Evolutionary conservation across 768 basidiomycete genomes (phyloP).

Genomic region (Tricholoma flavovirens): DNA sequence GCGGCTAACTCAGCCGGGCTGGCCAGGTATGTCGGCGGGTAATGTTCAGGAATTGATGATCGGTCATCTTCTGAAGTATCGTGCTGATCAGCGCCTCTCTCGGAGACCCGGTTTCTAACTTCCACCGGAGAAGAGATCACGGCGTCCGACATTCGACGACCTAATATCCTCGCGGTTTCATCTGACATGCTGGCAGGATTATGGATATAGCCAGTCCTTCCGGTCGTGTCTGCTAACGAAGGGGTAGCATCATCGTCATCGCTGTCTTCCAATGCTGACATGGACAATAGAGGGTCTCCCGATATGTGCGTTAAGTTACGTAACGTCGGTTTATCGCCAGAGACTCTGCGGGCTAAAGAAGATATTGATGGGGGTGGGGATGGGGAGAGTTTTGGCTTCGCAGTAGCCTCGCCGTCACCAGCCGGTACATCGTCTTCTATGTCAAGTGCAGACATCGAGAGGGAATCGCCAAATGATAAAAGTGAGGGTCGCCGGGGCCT

Average conservation of each 20-base stretch:
- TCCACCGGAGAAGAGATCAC: constrained; percentile 26
- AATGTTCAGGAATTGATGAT: constrained; percentile 7
- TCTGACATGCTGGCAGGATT: constrained; percentile 10
- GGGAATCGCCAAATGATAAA: constrained; percentile 25
- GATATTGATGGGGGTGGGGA: constrained; percentile 3
- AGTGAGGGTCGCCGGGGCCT: constrained; percentile 29
- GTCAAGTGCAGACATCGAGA: constrained; percentile 36
- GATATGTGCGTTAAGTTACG: constrained; percentile 13
- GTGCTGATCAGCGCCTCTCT: constrained; percentile 9
- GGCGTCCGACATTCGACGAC: constrained; percentile 38
- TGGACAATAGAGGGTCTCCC: constrained; percentile 30
- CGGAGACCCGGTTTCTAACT: constrained; percentile 10
- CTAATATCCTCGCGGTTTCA: constrained; percentile 28
- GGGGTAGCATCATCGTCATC: constrained; percentile 25
- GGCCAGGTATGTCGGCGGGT: constrained; percentile 25
- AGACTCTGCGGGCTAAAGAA: constrained; percentile 7
- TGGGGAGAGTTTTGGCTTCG: background rate
- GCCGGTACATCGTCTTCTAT: constrained; percentile 17
- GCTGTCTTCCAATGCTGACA: constrained; percentile 49
- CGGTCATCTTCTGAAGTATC: constrained; percentile 4
- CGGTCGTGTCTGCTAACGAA: background rate
- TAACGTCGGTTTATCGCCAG: constrained; percentile 10
- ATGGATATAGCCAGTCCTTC: constrained; percentile 1
- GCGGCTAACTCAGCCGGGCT: constrained; percentile 35
- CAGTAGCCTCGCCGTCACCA: constrained; percentile 3